Base-by-base conservation (phyloP, 371 early-diverging fungal species). In the Mortierella sp. region DNA sequence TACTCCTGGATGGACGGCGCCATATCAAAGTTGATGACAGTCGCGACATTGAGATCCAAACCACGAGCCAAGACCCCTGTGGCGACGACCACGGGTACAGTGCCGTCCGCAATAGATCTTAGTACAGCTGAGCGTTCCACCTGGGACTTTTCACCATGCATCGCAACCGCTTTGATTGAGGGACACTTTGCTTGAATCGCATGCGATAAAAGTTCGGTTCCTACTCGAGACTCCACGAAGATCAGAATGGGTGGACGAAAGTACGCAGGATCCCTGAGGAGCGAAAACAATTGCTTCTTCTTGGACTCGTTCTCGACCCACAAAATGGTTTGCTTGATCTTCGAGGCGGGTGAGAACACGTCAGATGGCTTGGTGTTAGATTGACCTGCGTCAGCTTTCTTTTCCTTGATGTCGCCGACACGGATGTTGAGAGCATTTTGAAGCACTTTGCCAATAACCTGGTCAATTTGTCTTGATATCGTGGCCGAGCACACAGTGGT, bases 281-380 rank as follows among this genome's bases (percentile, higher is more conserved):
- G 81, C 22, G 85, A 85, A 37, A 86, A 78, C 0, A 89, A 65
- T 21, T 81, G 78, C 44, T 89, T 89, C 55, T 84, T 79, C 65
- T 89, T 89, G 45, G 85, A 86, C 4, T 73, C 77, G 57, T 87
- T 86, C 37, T 87, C 88, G 1, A 89, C 86, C 89, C 89, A 89
- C 28, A 89, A 51, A 22, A 89, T 60, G 0, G 89, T 89, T 54
- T 89, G 89, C 31, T 83, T 83, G 60, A 89, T 84, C 34, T 79
- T 56, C 28, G 78, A 72, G 14, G 63, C 65, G n/a, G 81, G 73
- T 25, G 79, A 77, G 40, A 69, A 65, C 1, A 64, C 56, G 17
- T 65, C 62, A 0, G 53, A 29, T 19, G 54, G 22, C 34, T 43
- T 39, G 41, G n/a, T 40, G 16, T 17, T 21, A 12, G 49, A 43